phyloP scores from a whole-genome alignment of 306 rosid species.

The Prinsepia uniflora region DNA sequence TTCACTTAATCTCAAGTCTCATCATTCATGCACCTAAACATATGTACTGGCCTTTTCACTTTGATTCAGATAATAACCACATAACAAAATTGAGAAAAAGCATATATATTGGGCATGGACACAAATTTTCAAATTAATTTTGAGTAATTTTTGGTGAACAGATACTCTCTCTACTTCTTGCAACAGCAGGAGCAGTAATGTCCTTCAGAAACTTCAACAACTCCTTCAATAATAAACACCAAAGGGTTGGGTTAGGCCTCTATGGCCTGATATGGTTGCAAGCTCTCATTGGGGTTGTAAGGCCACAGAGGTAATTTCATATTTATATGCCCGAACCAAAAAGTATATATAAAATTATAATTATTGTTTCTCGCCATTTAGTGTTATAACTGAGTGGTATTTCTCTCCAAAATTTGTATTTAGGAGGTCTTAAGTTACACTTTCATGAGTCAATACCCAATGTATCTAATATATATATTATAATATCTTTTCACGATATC shows the following conservation, averaged over 20 bases:
- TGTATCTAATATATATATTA: too few relatives aligned
- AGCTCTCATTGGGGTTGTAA: constrained; percentile 52
- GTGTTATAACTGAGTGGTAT: too few relatives aligned
- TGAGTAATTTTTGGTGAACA: constrained; percentile 31
- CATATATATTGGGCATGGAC: too few relatives aligned
- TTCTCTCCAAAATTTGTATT: too few relatives aligned
- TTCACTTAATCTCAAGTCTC: constrained; percentile 15
- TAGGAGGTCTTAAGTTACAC: too few relatives aligned
- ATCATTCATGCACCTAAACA: background rate
- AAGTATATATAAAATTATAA: background rate
- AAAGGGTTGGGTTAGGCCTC: constrained; percentile 75
- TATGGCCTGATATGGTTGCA: constrained; percentile 80
- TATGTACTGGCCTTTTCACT: background rate
- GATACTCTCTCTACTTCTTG: constrained; percentile 59
- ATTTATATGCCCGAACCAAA: background rate
- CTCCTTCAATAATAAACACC: constrained; percentile 78
- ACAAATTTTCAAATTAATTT: too few relatives aligned
- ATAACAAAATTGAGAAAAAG: background rate
- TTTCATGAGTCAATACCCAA: too few relatives aligned
- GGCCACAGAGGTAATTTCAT: constrained; percentile 58
- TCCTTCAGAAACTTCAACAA: constrained; percentile 83
- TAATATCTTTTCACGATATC: too few relatives aligned
- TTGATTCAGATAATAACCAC: constrained; percentile 1
- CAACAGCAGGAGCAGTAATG: constrained; percentile 81
- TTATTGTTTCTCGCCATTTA: background rate